Conservation (phyloP, 1,139 yeast genomes). For the Starmera stellimalicola region DNA sequence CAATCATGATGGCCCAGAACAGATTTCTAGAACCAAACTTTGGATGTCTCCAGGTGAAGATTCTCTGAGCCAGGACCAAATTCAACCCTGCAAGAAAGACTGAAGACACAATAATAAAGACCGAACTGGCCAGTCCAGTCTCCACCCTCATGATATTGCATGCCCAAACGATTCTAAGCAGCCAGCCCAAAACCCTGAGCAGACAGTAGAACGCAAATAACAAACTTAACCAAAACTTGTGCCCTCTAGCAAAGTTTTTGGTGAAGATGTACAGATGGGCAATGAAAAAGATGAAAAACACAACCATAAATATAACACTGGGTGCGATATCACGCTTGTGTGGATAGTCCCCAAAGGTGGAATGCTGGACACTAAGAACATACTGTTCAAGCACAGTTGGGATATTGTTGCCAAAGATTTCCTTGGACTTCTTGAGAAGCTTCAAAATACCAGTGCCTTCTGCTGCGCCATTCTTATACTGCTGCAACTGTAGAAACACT, state of each 20-base stretch:
- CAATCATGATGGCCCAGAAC: slow-evolving; percentile 47
- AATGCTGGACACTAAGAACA: slow-evolving; percentile 29
- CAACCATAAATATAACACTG: slow-evolving; percentile 44
- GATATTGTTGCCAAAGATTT: slow-evolving; percentile 19
- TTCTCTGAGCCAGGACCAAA: slow-evolving; percentile 63
- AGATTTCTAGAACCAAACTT: slow-evolving; percentile 51
- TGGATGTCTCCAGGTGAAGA: slow-evolving; percentile 80
- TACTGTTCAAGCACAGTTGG: slow-evolving; percentile 31
- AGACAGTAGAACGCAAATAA: slow-evolving; percentile 46
- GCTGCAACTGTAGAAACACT: not conserved
- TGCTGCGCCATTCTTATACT: slow-evolving; percentile 31
- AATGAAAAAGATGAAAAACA: slow-evolving; percentile 39
- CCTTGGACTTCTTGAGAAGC: slow-evolving; percentile 23
- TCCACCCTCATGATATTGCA: slow-evolving; percentile 34
- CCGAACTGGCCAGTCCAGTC: slow-evolving; percentile 51
- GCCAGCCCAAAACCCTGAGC: slow-evolving; percentile 51
- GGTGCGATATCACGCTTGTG: slow-evolving; percentile 49
- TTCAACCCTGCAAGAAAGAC: slow-evolving; percentile 48
- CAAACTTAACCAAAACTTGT: slow-evolving; percentile 49
- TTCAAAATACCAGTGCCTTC: slow-evolving; percentile 40
- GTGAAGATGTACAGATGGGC: slow-evolving; percentile 41
- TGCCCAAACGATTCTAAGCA: slow-evolving; percentile 53
- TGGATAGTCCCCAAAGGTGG: slow-evolving; percentile 59
- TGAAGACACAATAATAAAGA: slow-evolving; percentile 48
- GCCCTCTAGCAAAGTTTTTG: slow-evolving; percentile 50